These are phyloP conservation scores for Lathyrus aphaca DNA, from an alignment of 306 rosid genomes.

Conservation along the genomic window DNA sequence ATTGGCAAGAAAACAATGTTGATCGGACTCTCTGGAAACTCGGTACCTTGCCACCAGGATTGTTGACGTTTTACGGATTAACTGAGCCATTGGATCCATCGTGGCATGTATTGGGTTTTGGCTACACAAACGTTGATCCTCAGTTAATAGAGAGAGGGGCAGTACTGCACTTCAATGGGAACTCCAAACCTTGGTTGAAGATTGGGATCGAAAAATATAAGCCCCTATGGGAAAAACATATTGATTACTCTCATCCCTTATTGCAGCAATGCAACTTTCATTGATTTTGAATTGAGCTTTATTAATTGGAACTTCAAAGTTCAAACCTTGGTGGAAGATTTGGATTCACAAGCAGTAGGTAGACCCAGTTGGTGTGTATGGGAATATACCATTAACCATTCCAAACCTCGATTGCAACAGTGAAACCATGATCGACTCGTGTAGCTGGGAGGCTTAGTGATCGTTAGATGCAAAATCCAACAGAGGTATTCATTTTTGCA, in stretches of 20 bases:
- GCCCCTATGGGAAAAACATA: constrained; percentile 80
- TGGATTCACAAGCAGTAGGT: constrained; percentile 55
- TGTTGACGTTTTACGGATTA: constrained; percentile 83
- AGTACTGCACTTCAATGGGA: constrained; percentile 87
- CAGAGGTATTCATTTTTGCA: constrained; percentile 41
- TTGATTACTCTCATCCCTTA: constrained; percentile 71
- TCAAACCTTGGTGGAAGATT: constrained; percentile 61
- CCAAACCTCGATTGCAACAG: constrained; percentile 47
- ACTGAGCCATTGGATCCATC: constrained; percentile 80
- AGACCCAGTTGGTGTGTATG: constrained; percentile 43
- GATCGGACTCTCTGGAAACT: constrained; percentile 93
- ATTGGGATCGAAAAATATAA: constrained; percentile 90
- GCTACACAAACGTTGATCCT: constrained; percentile 81
- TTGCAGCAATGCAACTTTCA: constrained; percentile 78
- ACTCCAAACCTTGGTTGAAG: constrained; percentile 93
- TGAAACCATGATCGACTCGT: constrained; percentile 51
- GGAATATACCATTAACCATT: constrained; percentile 38
- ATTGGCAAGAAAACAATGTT: constrained; percentile 85
- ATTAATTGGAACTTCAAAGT: constrained; percentile 46
- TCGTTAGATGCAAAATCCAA: constrained; percentile 32
- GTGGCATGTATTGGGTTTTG: constrained; percentile 88
- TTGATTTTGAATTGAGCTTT: constrained; percentile 49
- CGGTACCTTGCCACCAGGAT: constrained; percentile 89
- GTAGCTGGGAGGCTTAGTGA: constrained; percentile 35
- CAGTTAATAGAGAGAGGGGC: constrained; percentile 77